phyloP scores from a whole-genome alignment of 306 rosid genomes.

The Pyrus pyrifolia region DNA sequence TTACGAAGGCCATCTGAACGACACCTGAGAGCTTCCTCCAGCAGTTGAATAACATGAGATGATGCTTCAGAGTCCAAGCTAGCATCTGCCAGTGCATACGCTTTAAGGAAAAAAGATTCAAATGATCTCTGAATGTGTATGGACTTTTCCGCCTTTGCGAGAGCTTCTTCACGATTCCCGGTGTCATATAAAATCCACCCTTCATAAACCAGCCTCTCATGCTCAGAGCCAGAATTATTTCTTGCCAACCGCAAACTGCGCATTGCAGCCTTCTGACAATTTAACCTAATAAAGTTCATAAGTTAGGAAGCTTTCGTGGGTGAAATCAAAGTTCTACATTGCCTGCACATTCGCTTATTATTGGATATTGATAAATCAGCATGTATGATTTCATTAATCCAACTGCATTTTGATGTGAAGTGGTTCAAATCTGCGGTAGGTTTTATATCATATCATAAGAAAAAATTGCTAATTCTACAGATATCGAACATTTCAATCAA shows the following conservation, averaged over 20 bases:
- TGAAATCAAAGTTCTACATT: neutral
- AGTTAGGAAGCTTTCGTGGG: neutral
- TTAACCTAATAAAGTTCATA: slow-evolving; percentile 39
- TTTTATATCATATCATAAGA: neutral
- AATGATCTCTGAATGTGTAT: slow-evolving; percentile 61
- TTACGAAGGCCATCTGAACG: slow-evolving; percentile 88
- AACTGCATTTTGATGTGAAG: neutral
- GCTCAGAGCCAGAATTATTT: slow-evolving; percentile 55
- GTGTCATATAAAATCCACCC: slow-evolving; percentile 90
- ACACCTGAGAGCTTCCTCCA: slow-evolving; percentile 74
- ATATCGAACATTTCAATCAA: neutral
- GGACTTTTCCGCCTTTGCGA: slow-evolving; percentile 56
- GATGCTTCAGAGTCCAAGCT: slow-evolving; percentile 56
- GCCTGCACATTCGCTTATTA: neutral
- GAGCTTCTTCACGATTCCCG: slow-evolving; percentile 64
- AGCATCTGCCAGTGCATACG: slow-evolving; percentile 63
- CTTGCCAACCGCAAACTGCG: slow-evolving; percentile 64
- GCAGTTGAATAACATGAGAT: slow-evolving; percentile 49
- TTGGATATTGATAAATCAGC: neutral
- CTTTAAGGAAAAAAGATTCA: slow-evolving; percentile 79
- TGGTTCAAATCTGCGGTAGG: neutral
- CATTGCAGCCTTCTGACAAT: slow-evolving; percentile 86
- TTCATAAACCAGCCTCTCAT: slow-evolving; percentile 77
- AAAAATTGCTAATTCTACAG: neutral
- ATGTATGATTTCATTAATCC: neutral